Conservation (phyloP, 768 basidiomycete species). For the Lactarius vividus region DNA sequence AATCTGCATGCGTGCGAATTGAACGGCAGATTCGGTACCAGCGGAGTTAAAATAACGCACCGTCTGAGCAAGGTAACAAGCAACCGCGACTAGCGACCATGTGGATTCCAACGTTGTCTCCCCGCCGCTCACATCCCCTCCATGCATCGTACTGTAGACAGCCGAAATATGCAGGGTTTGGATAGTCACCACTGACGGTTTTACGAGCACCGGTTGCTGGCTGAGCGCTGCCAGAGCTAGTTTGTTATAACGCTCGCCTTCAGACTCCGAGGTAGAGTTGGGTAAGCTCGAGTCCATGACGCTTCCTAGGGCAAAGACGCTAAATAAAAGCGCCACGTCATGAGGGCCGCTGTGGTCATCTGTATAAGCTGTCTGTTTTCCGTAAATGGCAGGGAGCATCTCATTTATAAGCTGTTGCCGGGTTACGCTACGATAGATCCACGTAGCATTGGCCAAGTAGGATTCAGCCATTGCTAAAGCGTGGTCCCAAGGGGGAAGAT, state of each 20-base stretch:
- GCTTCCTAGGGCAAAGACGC: conserved; percentile 35
- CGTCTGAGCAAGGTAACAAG: conserved; percentile 61
- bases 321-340: conserved; percentile 34
- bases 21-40: conserved; percentile 1
- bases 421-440: conserved; percentile 60
- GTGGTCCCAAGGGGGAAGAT: conserved; percentile 45
- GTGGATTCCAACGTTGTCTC: conserved; percentile 74
- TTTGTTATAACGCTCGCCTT: conserved; percentile 63
- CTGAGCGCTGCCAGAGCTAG: conserved; percentile 63
- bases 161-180: conserved; percentile 67
- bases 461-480: conserved; percentile 67
- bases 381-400: conserved; percentile 60
- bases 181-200: conserved; percentile 67
- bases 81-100: conserved; percentile 64
- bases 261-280: conserved; percentile 39
- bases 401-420: too few relatives aligned
- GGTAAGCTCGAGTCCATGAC: conserved; percentile 35
- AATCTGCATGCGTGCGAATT: conserved; percentile 41
- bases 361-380: conserved; percentile 31
- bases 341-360: conserved; percentile 34
- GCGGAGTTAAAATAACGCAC: conserved; percentile 39
- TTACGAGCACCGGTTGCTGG: conserved; percentile 66
- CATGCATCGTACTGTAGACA: conserved; percentile 68
- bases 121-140: conserved; percentile 50
- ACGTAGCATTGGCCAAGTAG: conserved; percentile 59